These are phyloP conservation scores for Entomortierella chlamydospora DNA, from an alignment of 192 early-diverging fungal species.

Conservation along the genomic window DNA sequence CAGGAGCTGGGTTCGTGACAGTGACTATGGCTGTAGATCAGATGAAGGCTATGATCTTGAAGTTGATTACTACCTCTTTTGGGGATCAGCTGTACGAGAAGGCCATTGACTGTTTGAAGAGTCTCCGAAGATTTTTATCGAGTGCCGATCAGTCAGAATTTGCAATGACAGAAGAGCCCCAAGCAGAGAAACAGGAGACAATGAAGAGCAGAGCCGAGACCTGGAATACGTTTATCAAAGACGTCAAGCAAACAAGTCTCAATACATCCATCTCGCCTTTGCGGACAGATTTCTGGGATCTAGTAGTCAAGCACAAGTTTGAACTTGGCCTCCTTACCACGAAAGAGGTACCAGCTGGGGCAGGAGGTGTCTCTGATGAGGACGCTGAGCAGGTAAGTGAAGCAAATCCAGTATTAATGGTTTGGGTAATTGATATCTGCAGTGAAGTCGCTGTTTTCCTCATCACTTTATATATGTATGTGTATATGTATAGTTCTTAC, in stretches of 20 bases:
- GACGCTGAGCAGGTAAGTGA: conserved; percentile 65
- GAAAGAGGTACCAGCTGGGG: conserved; percentile 54
- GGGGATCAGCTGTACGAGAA: conserved; percentile 68
- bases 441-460: too few relatives aligned
- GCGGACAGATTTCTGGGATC: conserved; percentile 66
- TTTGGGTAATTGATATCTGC: too few relatives aligned
- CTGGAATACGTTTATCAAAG: conserved; percentile 67
- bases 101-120: conserved; percentile 65
- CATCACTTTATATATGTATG: background rate
- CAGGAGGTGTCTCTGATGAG: conserved; percentile 51
- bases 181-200: conserved; percentile 14
- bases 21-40: conserved; percentile 64
- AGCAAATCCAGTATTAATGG: background rate
- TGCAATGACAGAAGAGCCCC: background rate
- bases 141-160: conserved; percentile 8
- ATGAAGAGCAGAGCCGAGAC: conserved; percentile 30
- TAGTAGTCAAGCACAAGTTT: conserved; percentile 42
- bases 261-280: conserved; percentile 31
- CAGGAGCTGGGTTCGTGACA: conserved; percentile 53
- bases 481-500: conserved; percentile 13
- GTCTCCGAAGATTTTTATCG: conserved; percentile 53
- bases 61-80: conserved; percentile 65
- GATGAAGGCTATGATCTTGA: conserved; percentile 62
- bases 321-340: conserved; percentile 60
- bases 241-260: conserved; percentile 54